These are phyloP conservation scores for Yarrowia sp. DNA, from an alignment of 805 yeast genomes.

Conservation along the genomic window DNA sequence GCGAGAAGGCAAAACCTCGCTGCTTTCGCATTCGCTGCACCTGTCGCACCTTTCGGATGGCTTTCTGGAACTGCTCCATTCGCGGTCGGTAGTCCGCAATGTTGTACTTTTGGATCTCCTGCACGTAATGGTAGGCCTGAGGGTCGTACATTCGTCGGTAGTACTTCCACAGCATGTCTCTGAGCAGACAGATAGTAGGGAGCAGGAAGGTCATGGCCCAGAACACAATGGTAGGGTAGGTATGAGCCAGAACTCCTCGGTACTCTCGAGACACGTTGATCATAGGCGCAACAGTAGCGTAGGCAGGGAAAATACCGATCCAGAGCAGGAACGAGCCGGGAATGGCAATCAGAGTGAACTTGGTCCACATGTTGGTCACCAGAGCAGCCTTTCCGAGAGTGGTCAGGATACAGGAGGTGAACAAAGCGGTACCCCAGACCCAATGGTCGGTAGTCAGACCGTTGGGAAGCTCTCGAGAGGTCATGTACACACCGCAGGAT, in stretches of 20 bases:
- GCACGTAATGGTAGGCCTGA: conserved; percentile 92
- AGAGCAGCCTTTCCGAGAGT: conserved; percentile 95
- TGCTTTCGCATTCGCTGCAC: conserved; percentile 98
- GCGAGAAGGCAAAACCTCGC: conserved; percentile 98
- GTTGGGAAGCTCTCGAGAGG: conserved; percentile 64
- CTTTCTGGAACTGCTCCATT: conserved; percentile 94
- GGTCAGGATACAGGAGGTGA: conserved; percentile 84
- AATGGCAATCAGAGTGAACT: conserved; percentile 86
- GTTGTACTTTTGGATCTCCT: conserved; percentile 94
- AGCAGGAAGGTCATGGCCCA: conserved; percentile 84
- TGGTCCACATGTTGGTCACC: conserved; percentile 92
- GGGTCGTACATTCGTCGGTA: conserved; percentile 91
- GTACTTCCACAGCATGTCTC: conserved; percentile 95
- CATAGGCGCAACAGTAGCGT: conserved; percentile 83
- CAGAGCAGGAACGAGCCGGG: conserved; percentile 91
- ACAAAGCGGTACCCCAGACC: conserved; percentile 93
- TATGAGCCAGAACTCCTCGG: conserved; percentile 74
- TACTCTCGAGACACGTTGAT: conserved; percentile 84
- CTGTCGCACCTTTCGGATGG: conserved; percentile 95
- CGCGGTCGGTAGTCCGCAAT: conserved; percentile 95
- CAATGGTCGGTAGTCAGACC: conserved; percentile 87
- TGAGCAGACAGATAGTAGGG: conserved; percentile 75
- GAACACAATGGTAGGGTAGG: conserved; percentile 78
- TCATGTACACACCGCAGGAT: conserved; percentile 68
- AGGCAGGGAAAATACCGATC: conserved; percentile 86